Evolutionary conservation across 805 yeast genomes (phyloP).

Genomic region (Diddensiella transvaalensis): DNA sequence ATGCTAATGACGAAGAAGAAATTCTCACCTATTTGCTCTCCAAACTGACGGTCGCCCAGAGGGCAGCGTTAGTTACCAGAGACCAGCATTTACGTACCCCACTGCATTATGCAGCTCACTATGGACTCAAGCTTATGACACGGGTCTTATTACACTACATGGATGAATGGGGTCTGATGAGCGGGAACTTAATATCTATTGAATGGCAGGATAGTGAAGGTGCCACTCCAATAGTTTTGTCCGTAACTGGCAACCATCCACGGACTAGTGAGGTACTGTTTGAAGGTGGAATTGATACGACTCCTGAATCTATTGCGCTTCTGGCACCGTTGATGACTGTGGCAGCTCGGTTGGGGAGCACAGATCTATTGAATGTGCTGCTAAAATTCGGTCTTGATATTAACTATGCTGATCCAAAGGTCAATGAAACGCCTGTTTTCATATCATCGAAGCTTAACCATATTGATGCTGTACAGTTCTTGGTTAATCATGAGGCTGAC

Average conservation of each 20-base stretch:
- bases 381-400: slow-evolving; percentile 56
- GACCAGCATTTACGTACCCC: slow-evolving; percentile 84
- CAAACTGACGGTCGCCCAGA: slow-evolving; percentile 50
- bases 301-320: not conserved
- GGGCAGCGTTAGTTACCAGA: slow-evolving; percentile 54
- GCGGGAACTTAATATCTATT: slow-evolving; percentile 24
- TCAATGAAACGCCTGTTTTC: slow-evolving; percentile 74
- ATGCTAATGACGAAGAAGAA: slow-evolving; percentile 53
- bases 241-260: slow-evolving; percentile 81
- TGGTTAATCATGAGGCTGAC: slow-evolving; percentile 61
- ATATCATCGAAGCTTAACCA: slow-evolving; percentile 67
- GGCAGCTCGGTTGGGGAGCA: slow-evolving; percentile 64
- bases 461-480: slow-evolving; percentile 47
- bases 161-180: slow-evolving; percentile 48
- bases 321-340: slow-evolving; percentile 37
- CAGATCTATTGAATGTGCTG: slow-evolving; percentile 52
- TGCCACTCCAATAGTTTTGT: slow-evolving; percentile 76
- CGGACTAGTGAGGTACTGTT: slow-evolving; percentile 62
- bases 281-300: slow-evolving; percentile 23
- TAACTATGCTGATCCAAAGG: slow-evolving; percentile 59
- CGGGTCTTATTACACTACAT: slow-evolving; percentile 53
- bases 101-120: slow-evolving; percentile 83
- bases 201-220: slow-evolving; percentile 60
- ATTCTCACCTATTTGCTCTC: slow-evolving; percentile 60
- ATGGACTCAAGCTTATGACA: slow-evolving; percentile 68